Conservation (phyloP, 2,329 filamentous ascomycete genomes). For the Lachnellula willkommii region DNA sequence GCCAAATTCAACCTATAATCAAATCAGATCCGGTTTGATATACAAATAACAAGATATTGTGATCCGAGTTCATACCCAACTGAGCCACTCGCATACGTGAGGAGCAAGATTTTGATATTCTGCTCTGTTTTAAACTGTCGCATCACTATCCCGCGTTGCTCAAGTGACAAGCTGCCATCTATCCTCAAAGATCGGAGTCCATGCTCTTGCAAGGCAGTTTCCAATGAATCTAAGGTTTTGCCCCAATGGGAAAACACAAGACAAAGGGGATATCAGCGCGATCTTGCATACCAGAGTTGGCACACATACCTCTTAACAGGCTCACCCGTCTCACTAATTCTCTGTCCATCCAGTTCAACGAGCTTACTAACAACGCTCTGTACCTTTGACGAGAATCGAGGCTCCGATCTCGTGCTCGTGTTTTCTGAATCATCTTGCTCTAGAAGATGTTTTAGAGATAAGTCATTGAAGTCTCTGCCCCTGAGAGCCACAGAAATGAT, state of each 20-base stretch:
- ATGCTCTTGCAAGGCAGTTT: background rate
- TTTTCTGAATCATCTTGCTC: background rate
- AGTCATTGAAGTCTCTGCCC: background rate
- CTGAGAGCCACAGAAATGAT: background rate
- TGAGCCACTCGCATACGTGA: conserved; percentile 8
- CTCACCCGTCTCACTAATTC: background rate
- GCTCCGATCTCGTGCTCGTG: background rate
- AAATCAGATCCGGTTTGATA: background rate
- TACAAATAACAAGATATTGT: background rate
- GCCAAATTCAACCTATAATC: conserved; percentile 11
- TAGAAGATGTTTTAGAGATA: background rate
- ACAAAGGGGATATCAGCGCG: too few species aligned
- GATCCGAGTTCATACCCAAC: conserved; percentile 7
- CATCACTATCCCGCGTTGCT: background rate
- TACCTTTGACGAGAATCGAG: background rate
- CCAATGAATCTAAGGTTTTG: conserved; percentile 7
- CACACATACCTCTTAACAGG: background rate
- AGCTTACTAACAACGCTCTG: background rate
- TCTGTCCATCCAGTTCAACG: background rate
- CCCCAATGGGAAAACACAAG: conserved; percentile 12
- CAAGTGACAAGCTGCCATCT: conserved; percentile 2
- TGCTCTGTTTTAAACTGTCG: background rate
- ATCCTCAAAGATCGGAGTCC: background rate
- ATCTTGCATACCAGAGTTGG: too few species aligned
- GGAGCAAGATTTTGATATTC: conserved; percentile 5